Evolutionary conservation across 306 rosid species (phyloP).

Genomic region (Fragaria iinumae): DNA sequence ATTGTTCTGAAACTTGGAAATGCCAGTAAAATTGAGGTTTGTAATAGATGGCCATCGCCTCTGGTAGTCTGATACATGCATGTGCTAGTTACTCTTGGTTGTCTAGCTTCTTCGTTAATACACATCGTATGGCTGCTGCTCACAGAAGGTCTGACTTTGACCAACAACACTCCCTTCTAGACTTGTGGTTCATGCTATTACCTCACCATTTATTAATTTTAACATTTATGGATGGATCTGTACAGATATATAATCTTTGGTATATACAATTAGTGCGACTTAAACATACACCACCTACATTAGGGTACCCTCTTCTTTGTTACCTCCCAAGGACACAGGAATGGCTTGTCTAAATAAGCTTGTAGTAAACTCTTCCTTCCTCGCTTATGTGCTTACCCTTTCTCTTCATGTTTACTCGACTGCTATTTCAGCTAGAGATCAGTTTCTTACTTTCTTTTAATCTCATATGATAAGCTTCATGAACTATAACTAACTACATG

Average conservation of each 20-base stretch:
- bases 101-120: not conserved
- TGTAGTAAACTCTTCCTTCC: not conserved
- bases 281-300: not conserved
- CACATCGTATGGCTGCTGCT: not conserved
- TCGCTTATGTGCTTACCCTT: not conserved
- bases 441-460: not conserved
- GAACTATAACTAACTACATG: not conserved
- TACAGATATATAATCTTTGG: not conserved
- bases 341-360: not conserved
- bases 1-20: not conserved
- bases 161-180: not conserved
- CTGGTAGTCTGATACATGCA: not conserved
- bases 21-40: not conserved
- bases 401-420: not conserved
- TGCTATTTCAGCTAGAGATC: not conserved
- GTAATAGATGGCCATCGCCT: not conserved
- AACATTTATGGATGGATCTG: not conserved
- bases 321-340: not conserved
- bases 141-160: constrained; percentile 1
- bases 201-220: not conserved
- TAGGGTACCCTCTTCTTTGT: not conserved
- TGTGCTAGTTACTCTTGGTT: constrained; percentile 9
- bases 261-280: not conserved
- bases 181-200: not conserved
- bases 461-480: not conserved